Evolutionary conservation across 768 basidiomycete genomes (phyloP).

Genomic region (Russula sp.): DNA sequence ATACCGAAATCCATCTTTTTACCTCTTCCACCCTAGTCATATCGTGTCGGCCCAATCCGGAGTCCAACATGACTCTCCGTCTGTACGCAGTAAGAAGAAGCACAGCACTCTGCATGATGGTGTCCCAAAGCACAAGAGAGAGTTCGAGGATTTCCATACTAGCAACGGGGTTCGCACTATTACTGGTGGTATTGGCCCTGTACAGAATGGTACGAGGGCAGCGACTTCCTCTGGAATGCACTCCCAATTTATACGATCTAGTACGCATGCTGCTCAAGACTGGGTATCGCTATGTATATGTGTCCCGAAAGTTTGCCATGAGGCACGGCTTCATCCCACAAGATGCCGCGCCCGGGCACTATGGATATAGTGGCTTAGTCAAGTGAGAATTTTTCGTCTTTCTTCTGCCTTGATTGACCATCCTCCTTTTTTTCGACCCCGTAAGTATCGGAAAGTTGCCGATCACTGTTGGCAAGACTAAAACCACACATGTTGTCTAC

Average conservation of each 20-base stretch:
- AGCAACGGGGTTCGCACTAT: constrained; percentile 94
- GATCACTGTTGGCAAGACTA: constrained; percentile 51
- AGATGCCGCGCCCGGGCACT: constrained; percentile 82
- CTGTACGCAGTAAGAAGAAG: constrained; percentile 25
- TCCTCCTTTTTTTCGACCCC: neutral
- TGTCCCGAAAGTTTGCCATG: constrained; percentile 88
- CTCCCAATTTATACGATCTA: constrained; percentile 25
- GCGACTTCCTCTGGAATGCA: neutral
- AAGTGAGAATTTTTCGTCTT: constrained; percentile 33
- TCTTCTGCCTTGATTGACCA: neutral
- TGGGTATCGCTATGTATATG: constrained; percentile 91
- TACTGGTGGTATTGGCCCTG: constrained; percentile 85
- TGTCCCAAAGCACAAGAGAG: constrained; percentile 46
- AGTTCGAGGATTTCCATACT: constrained; percentile 79
- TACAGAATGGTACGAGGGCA: constrained; percentile 58
- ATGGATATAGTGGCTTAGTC: constrained; percentile 88
- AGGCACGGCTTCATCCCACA: constrained; percentile 81
- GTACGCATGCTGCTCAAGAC: constrained; percentile 91
- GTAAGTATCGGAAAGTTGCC: constrained; percentile 72
- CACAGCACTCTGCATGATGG: constrained; percentile 33
- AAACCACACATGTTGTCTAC: constrained; percentile 53
- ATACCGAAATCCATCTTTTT: constrained; percentile 67
- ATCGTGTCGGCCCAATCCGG: neutral
- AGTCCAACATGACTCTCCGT: constrained; percentile 29
- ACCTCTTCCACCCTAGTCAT: constrained; percentile 44